phyloP scores from a whole-genome alignment of 371 early-diverging fungal species.

The Batrachochytrium dendrobatidis region DNA sequence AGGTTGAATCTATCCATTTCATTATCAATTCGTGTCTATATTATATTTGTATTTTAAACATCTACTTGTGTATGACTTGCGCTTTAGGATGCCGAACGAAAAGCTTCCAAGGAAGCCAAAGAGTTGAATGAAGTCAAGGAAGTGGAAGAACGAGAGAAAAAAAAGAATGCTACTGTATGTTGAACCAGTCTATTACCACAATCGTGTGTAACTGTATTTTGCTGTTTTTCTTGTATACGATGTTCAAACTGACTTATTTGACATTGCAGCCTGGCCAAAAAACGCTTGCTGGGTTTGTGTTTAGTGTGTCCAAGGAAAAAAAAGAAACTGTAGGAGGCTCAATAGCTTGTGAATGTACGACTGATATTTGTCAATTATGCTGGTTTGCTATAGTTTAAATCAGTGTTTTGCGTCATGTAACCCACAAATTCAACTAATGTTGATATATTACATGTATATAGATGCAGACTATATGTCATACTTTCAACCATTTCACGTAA shows the following conservation, averaged over 20 bases:
- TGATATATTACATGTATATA: no score
- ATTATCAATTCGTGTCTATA: slow-evolving; percentile 4
- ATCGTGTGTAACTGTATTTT: no score
- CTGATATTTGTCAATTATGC: slow-evolving; percentile 4
- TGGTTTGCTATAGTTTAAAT: no score
- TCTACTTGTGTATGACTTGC: neutral
- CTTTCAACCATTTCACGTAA: slow-evolving; percentile 64
- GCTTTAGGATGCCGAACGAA: slow-evolving; percentile 22
- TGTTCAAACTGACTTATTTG: no score
- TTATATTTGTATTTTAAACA: slow-evolving; percentile 8
- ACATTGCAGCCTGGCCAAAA: no score
- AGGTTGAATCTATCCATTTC: slow-evolving; percentile 1
- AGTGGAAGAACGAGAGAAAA: slow-evolving; percentile 31
- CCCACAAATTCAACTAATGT: no score
- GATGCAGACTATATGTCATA: slow-evolving; percentile 30
- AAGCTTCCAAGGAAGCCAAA: slow-evolving; percentile 28
- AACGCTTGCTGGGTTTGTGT: slow-evolving; percentile 16
- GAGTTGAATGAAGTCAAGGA: slow-evolving; percentile 31
- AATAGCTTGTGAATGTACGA: slow-evolving; percentile 1
- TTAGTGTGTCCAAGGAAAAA: slow-evolving; percentile 13
- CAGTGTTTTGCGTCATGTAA: no score
- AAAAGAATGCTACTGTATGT: no score
- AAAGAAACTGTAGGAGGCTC: slow-evolving; percentile 5
- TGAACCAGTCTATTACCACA: no score
- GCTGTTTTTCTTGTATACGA: no score